These are phyloP conservation scores for Tothia fuscella DNA, from an alignment of 2,329 filamentous ascomycete species.

Conservation along the genomic window DNA sequence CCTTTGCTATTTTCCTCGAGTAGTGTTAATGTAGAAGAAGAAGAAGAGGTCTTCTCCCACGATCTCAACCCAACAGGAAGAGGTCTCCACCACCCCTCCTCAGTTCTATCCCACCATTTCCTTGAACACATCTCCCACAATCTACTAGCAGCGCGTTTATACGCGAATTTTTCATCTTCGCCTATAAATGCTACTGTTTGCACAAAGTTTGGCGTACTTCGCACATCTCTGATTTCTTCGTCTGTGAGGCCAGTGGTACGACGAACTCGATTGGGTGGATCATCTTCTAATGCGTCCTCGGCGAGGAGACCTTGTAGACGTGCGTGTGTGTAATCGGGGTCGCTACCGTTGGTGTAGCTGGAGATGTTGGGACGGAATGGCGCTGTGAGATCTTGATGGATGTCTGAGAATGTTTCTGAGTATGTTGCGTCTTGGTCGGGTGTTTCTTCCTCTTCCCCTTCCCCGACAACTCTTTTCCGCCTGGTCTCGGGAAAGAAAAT, in stretches of 20 bases:
- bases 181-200: slow-evolving; percentile 60
- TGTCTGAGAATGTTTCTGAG: slow-evolving; percentile 57
- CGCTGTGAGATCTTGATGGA: slow-evolving; percentile 64
- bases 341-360: slow-evolving; percentile 36
- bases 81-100: slow-evolving; percentile 56
- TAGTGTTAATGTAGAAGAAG: too few species aligned
- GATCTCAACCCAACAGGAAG: slow-evolving; percentile 50
- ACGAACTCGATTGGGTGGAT: slow-evolving; percentile 32
- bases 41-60: slow-evolving; percentile 42
- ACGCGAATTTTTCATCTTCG: slow-evolving; percentile 72
- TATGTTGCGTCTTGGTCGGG: slow-evolving; percentile 41
- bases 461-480: not conserved
- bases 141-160: slow-evolving; percentile 63
- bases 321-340: slow-evolving; percentile 26
- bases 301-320: slow-evolving; percentile 26
- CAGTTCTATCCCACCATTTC: slow-evolving; percentile 55
- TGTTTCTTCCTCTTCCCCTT: slow-evolving; percentile 17
- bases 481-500: slow-evolving; percentile 60
- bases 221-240: slow-evolving; percentile 4
- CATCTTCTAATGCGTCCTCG: slow-evolving; percentile 37
- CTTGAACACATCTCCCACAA: slow-evolving; percentile 71
- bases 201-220: slow-evolving; percentile 36
- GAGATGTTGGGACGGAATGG: slow-evolving; percentile 73
- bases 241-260: slow-evolving; percentile 11
- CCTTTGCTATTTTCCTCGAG: not conserved